Percentiles rank a stretch among this genome's conserved stretches.
Conservation (phyloP, 2,329 filamentous ascomycete species). For the Fusarium sp. region DNA sequence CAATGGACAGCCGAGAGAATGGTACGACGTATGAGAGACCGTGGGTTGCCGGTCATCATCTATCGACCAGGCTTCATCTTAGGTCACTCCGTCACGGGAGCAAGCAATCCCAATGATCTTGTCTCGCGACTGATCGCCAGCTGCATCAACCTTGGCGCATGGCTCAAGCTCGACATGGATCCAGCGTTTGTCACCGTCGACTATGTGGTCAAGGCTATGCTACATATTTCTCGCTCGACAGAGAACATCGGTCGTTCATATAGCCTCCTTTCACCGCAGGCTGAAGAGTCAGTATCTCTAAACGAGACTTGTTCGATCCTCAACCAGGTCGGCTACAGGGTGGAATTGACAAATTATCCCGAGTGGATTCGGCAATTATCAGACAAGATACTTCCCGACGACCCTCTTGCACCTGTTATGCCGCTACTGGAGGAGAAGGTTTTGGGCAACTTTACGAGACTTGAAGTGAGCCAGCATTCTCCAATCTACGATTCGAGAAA, state of each 20-base stretch:
- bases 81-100: slow-evolving; percentile 3
- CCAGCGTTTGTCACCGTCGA: slow-evolving; percentile 3
- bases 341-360: slow-evolving; percentile 3
- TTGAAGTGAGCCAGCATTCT: slow-evolving; percentile 12
- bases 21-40: slow-evolving; percentile 9
- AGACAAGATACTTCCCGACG: slow-evolving; percentile 1
- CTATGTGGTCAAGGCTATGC: slow-evolving; percentile 8
- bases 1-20: slow-evolving; percentile 12
- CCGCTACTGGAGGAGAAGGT: slow-evolving; percentile 1
- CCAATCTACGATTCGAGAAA: slow-evolving; percentile 2
- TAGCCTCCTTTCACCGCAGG: not conserved
- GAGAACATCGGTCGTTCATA: not conserved
- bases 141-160: slow-evolving; percentile 10
- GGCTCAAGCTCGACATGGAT: slow-evolving; percentile 8
- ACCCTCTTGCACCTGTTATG: slow-evolving; percentile 14
- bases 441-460: slow-evolving; percentile 7
- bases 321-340: not conserved
- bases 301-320: slow-evolving; percentile 5
- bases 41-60: not conserved
- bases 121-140: slow-evolving; percentile 10
- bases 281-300: slow-evolving; percentile 3
- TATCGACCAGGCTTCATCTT: slow-evolving; percentile 15
- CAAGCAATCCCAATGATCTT: slow-evolving; percentile 15
- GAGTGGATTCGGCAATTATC: not conserved
- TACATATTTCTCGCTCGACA: slow-evolving; percentile 1